Evolutionary conservation across 257 asterid genomes (phyloP), one percentile per base, ranked within the genome.

Genomic region (Solanum etuberosum): DNA sequence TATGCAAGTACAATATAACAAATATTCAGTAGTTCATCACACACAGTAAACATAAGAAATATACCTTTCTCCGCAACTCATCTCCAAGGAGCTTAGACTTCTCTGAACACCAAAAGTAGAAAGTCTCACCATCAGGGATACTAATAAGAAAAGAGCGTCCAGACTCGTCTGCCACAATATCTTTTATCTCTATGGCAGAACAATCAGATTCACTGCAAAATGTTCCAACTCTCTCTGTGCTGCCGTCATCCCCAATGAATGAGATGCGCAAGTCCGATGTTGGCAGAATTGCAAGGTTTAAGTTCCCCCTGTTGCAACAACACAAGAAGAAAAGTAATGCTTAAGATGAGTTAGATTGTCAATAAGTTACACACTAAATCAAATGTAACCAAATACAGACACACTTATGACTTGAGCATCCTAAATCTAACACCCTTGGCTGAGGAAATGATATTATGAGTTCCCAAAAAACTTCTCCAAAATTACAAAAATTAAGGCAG

Each of bases 191-290:
- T 46, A 93, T 82, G 18, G 87, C 88, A 43, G 91, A 88, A 89
- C 89, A 86, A 34, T 91, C 89, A 77, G 90, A 83, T 81, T 89
- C 92, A 10, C 90, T 63, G 86, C 93, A 89, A 88, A 92, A 87
- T 71, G 97, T 94, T 72, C 92, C 89, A 78, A 97, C 90, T 87
- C 93, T 95, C 92, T 94, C 98, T 84, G 91, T 88, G 23, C 91
- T 91, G 35, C 99, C 97, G 89, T 96, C 98, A 84, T 97, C 99
- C 67, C 99, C 99, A 87, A 89, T 91, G 84, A 93, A 97, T 80
- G 97, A 92, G 89, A 96, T 88, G 25, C 98, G 95, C 95, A 97
- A 71, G 87, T 92, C 96, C 32, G 99, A 95, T 68, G 96, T 93
- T 83, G 99, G 98, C 92, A 97, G 74, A 86, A 97, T 95, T 18